Conservation (phyloP, 2,329 filamentous ascomycete species). For the Colletotrichum cordylinicola region DNA sequence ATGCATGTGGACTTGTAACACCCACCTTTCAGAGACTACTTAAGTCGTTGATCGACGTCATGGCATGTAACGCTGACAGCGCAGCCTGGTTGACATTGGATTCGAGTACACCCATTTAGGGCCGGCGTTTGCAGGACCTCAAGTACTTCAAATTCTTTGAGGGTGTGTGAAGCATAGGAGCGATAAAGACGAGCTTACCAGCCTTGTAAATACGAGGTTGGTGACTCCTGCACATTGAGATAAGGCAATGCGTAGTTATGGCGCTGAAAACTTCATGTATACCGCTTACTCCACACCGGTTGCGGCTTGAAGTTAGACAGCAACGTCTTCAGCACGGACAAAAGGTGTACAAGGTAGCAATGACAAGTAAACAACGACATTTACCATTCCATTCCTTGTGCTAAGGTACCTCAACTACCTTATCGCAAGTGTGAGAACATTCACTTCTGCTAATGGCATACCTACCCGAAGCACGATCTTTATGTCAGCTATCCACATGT, state of each 20-base stretch:
- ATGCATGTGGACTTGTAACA: neutral
- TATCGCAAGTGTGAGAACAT: no score
- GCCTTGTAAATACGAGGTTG: neutral
- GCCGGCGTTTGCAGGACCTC: neutral
- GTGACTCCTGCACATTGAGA: neutral
- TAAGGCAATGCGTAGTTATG: neutral
- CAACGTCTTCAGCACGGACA: neutral
- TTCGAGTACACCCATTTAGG: neutral
- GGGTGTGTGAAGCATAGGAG: neutral
- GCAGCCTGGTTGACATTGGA: neutral
- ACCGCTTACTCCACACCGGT: rapidly evolving
- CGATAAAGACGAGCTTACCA: neutral
- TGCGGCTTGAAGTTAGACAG: neutral
- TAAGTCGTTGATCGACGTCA: neutral
- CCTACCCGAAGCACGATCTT: no score
- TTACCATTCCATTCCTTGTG: no score
- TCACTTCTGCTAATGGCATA: no score
- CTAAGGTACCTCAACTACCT: no score
- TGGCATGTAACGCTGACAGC: neutral
- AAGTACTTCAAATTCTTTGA: neutral
- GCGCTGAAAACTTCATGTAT: neutral
- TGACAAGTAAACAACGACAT: neutral
- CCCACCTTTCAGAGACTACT: no score
- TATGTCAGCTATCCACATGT: no score
- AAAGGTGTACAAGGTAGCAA: neutral